Evolutionary conservation across 2,329 filamentous ascomycete species (phyloP).

Genomic region (Fusarium palustre): DNA sequence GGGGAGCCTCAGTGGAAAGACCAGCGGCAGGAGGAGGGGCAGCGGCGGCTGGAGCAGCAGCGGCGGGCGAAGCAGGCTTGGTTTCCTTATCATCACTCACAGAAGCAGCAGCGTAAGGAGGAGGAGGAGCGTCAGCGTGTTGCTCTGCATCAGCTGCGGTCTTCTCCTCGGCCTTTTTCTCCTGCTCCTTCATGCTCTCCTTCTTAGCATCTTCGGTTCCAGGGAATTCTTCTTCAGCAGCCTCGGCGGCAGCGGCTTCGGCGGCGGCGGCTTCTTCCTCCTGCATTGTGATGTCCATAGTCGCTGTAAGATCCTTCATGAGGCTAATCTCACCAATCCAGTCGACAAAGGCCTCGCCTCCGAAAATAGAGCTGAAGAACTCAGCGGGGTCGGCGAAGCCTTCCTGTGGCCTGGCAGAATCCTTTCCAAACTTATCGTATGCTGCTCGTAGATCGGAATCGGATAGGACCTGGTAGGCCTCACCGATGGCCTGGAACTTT

Average conservation of each 20-base stretch:
- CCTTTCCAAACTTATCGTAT: constrained; percentile 98
- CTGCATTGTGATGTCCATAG: constrained; percentile 96
- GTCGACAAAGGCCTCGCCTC: constrained; percentile 93
- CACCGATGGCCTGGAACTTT: constrained; percentile 89
- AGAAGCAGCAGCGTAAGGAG: constrained; percentile 53
- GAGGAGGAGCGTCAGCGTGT: constrained; percentile 47
- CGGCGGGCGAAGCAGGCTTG: constrained; percentile 43
- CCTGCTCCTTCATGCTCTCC: constrained; percentile 63
- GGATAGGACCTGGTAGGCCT: constrained; percentile 84
- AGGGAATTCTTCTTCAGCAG: constrained; percentile 65
- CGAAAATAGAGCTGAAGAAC: constrained; percentile 99
- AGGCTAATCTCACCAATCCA: constrained; percentile 98
- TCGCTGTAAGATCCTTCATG: constrained; percentile 97
- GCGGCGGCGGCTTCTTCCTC: constrained; percentile 72
- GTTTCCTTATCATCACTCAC: constrained; percentile 55
- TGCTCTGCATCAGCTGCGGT: constrained; percentile 45
- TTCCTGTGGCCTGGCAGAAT: constrained; percentile 87
- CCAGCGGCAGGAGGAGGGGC: constrained; percentile 27
- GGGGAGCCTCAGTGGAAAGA: constrained; percentile 37
- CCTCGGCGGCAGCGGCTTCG: constrained; percentile 61
- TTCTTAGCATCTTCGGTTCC: constrained; percentile 68
- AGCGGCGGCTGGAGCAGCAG: constrained; percentile 20
- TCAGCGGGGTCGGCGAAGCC: constrained; percentile 97
- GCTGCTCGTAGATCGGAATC: constrained; percentile 87
- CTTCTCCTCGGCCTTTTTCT: constrained; percentile 42